Base-by-base conservation (phyloP, 1,284 basidiomycete species). In the Gymnopus androsaceus region DNA sequence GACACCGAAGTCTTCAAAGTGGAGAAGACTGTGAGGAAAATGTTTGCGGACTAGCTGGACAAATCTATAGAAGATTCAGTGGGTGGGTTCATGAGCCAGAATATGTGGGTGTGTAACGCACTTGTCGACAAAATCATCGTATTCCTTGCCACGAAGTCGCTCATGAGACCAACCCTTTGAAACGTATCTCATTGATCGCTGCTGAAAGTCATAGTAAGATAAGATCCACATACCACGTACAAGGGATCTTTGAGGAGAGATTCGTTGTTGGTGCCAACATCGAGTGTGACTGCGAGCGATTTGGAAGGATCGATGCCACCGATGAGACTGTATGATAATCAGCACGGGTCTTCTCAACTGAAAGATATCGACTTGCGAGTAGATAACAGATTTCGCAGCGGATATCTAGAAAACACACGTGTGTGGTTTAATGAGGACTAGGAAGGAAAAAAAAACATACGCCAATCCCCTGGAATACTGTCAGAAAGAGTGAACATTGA, bases 341-440 rank as follows among this genome's bases (percentile, higher is more conserved):
- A 33, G 40, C 44, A 46, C 28, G 15, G 23, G 46, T n/a, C 46
- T 8, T 49, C 19, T 38, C 41, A 44, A 33, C 31, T 37, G n/a
- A 19, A 28, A n/a, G 8, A 28, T 11, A 23, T 19, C 9, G 8
- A 69, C 81, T 38, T 58, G 86, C 84, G 88, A 89, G 69, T 95
- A 94, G 21, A 95, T 85, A 4, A 82, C 88, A 2, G 90, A 81
- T 75, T 96, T 96, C n/a, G 92, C 92, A 3, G 89, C 84, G 0
- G 90, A 88, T 63, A 96, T 95, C 82, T 91, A 67, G 37, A 63
- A 56, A 19, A 8, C 40, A 33, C 56, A 64, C 12, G 36, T 2
- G 21, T 55, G 34, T 52, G 45, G 50, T 6, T 27, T 31, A 28
- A 38, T 25, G 38, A 17, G n/a, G 27, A 30, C 11, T n/a, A 25